phyloP scores from a whole-genome alignment of 2,329 filamentous ascomycete genomes.

The Cladosporium sphaerospermum region DNA sequence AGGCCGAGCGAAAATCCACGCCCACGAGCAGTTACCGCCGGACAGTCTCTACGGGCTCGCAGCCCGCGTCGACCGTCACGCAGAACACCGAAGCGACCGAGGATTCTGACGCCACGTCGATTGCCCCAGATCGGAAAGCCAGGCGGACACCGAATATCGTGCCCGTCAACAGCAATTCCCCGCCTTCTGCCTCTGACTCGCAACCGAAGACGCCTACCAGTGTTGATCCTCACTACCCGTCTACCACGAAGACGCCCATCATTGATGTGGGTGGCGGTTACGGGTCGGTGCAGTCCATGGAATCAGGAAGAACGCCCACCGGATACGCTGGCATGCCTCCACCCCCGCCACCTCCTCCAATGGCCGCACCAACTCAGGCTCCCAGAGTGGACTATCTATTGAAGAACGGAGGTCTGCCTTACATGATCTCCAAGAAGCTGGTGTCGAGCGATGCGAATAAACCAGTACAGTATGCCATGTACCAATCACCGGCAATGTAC shows the following conservation, averaged over 20 bases:
- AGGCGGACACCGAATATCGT: constrained; percentile 28
- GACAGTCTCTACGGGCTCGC: constrained; percentile 30
- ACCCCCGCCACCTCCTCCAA: constrained; percentile 70
- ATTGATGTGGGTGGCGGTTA: constrained; percentile 35
- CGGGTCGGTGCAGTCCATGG: constrained; percentile 9
- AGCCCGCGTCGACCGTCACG: constrained; percentile 36
- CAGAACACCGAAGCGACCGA: constrained; percentile 32
- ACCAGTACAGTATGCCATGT: constrained; percentile 55
- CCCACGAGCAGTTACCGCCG: constrained; percentile 31
- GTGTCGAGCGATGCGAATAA: constrained; percentile 54
- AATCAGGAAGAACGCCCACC: constrained; percentile 10
- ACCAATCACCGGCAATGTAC: constrained; percentile 46
- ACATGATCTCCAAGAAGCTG: constrained; percentile 66
- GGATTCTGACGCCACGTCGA: constrained; percentile 43
- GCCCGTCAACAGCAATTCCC: constrained; percentile 34
- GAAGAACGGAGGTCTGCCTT: constrained; percentile 74
- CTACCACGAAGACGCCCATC: constrained; percentile 33
- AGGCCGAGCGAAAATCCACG: constrained; percentile 33
- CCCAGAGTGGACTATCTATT: constrained; percentile 89
- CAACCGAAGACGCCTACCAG: constrained; percentile 41
- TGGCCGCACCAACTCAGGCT: constrained; percentile 56
- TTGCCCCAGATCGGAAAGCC: constrained; percentile 35
- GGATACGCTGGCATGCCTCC: constrained; percentile 45
- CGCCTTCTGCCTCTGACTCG: constrained; percentile 37
- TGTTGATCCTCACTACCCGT: constrained; percentile 33